Conservation (phyloP, 1,284 basidiomycete genomes). For the Gymnopus androsaceus region DNA sequence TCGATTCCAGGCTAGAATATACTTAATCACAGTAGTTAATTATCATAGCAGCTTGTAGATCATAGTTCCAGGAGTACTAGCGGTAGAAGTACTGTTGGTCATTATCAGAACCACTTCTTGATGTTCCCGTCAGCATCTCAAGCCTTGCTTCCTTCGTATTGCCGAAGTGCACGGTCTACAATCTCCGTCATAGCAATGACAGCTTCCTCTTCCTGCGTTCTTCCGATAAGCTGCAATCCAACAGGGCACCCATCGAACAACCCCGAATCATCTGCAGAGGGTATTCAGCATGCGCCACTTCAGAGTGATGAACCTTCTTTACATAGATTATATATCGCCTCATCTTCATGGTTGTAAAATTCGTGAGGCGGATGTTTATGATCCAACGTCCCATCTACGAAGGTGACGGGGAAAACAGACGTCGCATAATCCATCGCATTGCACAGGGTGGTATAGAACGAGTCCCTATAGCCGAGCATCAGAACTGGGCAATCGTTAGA, state of each 20-base stretch:
- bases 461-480: constrained; percentile 31
- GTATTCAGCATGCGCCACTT: constrained; percentile 36
- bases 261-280: constrained; percentile 54
- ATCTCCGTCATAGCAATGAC: constrained; percentile 58
- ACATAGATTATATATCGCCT: constrained; percentile 59
- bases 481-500: background rate
- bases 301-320: constrained; percentile 29
- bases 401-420: constrained; percentile 63
- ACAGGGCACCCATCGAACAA: constrained; percentile 63
- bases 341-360: constrained; percentile 56
- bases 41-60: no score
- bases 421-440: constrained; percentile 68
- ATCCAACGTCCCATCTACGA: constrained; percentile 51
- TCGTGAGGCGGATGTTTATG: constrained; percentile 40
- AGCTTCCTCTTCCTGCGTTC: constrained; percentile 65
- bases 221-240: constrained; percentile 66
- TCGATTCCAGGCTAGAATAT: background rate
- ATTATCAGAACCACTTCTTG: no score
- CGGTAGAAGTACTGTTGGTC: no score
- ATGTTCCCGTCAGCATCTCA: no score
- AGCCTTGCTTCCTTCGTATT: constrained; percentile 15
- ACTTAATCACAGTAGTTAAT: background rate
- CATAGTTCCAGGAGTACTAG: no score
- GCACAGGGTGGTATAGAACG: constrained; percentile 60
- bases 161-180: constrained; percentile 43